A percentile compares a stretch with the other conserved stretches of the same genome.
phyloP scores from a whole-genome alignment of 352 stramenopile species.

The Phytophthora lateralis region DNA sequence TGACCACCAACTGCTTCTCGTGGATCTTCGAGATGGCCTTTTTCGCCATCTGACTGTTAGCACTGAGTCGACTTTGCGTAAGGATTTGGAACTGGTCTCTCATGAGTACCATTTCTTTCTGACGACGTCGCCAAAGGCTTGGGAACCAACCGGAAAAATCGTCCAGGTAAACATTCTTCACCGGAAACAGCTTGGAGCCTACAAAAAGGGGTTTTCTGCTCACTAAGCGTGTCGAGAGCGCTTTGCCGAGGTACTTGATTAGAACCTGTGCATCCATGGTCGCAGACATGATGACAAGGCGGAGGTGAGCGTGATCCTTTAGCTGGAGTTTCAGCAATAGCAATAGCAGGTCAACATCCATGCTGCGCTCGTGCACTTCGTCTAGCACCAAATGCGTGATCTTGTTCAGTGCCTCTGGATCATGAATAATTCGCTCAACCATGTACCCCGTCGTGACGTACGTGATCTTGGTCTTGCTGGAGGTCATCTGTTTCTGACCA shows the following conservation, averaged over 20 bases:
- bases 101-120: slow-evolving; percentile 57
- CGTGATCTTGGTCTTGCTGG: slow-evolving; percentile 91
- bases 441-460: slow-evolving; percentile 98
- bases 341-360: slow-evolving; percentile 96
- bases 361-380: slow-evolving; percentile 94
- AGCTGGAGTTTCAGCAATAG: slow-evolving; percentile 88
- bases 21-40: slow-evolving; percentile 64
- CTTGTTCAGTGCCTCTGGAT: slow-evolving; percentile 83
- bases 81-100: slow-evolving; percentile 46
- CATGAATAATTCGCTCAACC: slow-evolving; percentile 93
- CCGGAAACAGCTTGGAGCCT: slow-evolving; percentile 78
- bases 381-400: slow-evolving; percentile 97
- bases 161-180: slow-evolving; percentile 73
- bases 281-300: slow-evolving; percentile 96
- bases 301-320: slow-evolving; percentile 67
- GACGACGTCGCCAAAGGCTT: slow-evolving; percentile 32
- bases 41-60: slow-evolving; percentile 57
- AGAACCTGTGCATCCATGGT: slow-evolving; percentile 94
- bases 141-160: slow-evolving; percentile 51
- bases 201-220: slow-evolving; percentile 77
- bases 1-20: slow-evolving; percentile 63
- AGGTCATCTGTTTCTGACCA: slow-evolving; percentile 91
- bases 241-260: slow-evolving; percentile 86
- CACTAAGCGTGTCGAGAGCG: slow-evolving; percentile 53
- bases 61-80: slow-evolving; percentile 27